Conservation (phyloP, 441 rosid species). For the Erysimum pusillum region DNA sequence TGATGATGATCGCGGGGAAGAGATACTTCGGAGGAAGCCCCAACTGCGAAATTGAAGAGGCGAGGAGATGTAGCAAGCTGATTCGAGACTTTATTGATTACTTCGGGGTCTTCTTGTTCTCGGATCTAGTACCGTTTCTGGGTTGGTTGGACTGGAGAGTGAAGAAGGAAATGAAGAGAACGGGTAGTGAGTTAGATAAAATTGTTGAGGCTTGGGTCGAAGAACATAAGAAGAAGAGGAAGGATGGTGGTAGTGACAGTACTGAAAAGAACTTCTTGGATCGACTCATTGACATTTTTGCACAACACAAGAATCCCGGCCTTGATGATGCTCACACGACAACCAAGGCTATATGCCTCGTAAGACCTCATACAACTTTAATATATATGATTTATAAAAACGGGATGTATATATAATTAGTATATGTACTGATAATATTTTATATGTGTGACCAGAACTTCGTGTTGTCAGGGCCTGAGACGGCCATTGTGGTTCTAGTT, state of each 20-base stretch:
- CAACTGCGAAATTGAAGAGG: conserved; percentile 18
- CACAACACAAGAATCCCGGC: conserved; percentile 25
- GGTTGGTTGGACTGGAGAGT: conserved; percentile 61
- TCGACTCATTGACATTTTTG: conserved; percentile 46
- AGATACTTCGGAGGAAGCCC: conserved; percentile 39
- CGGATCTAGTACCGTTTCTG: conserved; percentile 54
- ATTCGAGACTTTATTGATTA: conserved; percentile 38
- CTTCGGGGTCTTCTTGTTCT: conserved; percentile 45
- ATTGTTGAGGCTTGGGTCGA: conserved; percentile 49
- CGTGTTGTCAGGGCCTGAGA: too few species aligned
- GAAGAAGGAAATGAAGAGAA: conserved; percentile 49
- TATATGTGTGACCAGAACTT: too few species aligned
- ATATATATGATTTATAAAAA: too few species aligned
- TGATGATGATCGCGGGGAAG: conserved; percentile 53
- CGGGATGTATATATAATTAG: too few species aligned
- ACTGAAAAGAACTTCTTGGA: conserved; percentile 57
- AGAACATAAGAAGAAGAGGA: conserved; percentile 53
- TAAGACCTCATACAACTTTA: too few species aligned
- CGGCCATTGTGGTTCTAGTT: too few species aligned
- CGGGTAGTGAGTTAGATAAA: conserved; percentile 42
- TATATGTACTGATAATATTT: too few species aligned
- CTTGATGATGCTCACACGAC: conserved; percentile 44
- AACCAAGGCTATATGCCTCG: conserved; percentile 48
- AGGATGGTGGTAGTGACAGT: too few species aligned
- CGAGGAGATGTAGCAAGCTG: conserved; percentile 23